Evolutionary conservation across 352 stramenopile genomes (phyloP).

Genomic region (Globisporangium orthogonon): DNA sequence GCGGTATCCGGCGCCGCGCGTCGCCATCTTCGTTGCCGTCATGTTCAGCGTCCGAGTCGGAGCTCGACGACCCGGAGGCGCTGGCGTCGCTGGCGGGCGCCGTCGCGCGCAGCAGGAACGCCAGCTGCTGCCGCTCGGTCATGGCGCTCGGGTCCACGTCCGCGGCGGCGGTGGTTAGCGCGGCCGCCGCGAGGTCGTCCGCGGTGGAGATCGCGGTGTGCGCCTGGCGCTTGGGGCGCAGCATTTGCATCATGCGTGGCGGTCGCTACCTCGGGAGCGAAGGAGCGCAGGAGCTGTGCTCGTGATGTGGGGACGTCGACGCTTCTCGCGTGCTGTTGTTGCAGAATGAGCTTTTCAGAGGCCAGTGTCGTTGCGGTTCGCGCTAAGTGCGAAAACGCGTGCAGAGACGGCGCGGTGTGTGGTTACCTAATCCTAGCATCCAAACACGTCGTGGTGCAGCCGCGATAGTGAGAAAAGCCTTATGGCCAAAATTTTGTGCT

Average conservation of each 20-base stretch:
- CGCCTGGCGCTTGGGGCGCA: not conserved
- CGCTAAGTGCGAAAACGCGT: not conserved
- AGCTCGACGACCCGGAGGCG: not conserved
- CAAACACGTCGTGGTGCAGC: too few species aligned
- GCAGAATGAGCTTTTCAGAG: not conserved
- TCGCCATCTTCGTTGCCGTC: not conserved
- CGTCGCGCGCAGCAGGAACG: conserved; percentile 66
- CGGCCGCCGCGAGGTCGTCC: too few species aligned
- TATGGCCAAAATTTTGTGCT: too few species aligned
- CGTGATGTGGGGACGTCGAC: not conserved
- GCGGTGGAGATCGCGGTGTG: not conserved
- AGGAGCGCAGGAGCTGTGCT: too few species aligned
- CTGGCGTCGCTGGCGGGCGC: conserved; percentile 33
- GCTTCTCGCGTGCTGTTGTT: not conserved
- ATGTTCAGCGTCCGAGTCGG: too few species aligned
- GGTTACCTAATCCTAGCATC: too few species aligned
- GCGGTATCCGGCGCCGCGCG: not conserved
- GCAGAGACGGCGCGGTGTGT: not conserved
- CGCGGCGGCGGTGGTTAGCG: not conserved
- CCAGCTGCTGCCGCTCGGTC: conserved; percentile 76
- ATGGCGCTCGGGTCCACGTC: conserved; percentile 59
- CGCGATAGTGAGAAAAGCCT: too few species aligned
- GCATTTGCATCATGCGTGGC: not conserved
- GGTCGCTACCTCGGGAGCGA: too few species aligned
- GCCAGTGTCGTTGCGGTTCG: not conserved